These are phyloP conservation scores for Primulina tabacum DNA, from an alignment of 257 asterid genomes.

Conservation along the genomic window DNA sequence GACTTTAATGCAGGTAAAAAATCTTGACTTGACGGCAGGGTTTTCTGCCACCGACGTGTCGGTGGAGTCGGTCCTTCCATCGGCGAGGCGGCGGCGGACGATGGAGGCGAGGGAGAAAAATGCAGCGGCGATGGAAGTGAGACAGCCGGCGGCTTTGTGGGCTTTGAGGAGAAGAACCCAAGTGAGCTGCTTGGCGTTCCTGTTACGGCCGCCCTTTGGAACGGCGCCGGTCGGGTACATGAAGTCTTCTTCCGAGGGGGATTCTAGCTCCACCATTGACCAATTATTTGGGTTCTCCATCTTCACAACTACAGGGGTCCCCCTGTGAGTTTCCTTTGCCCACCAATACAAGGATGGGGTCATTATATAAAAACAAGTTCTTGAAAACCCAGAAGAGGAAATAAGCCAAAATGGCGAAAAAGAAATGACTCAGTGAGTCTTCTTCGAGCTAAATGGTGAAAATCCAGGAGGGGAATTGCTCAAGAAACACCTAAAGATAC, in stretches of 20 bases:
- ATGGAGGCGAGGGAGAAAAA: constrained; percentile 57
- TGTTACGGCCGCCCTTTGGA: constrained; percentile 63
- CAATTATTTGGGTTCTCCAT: constrained; percentile 95
- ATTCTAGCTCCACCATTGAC: constrained; percentile 90
- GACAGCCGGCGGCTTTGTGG: constrained; percentile 86
- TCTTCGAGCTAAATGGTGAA: neutral
- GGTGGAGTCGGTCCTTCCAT: constrained; percentile 77
- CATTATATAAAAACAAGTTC: constrained; percentile 32
- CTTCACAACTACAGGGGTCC: constrained; percentile 86
- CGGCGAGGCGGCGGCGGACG: constrained; percentile 72
- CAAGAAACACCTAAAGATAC: neutral
- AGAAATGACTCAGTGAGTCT: too few relatives aligned
- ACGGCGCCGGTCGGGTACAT: constrained; percentile 47
- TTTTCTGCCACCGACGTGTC: constrained; percentile 47
- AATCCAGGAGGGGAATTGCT: constrained; percentile 10
- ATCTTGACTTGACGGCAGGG: constrained; percentile 38
- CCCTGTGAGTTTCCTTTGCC: constrained; percentile 66
- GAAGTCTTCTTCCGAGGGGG: constrained; percentile 68
- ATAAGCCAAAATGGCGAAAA: neutral
- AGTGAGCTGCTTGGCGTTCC: constrained; percentile 90
- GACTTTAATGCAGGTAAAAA: constrained; percentile 55
- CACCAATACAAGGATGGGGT: constrained; percentile 79
- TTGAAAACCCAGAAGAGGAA: neutral
- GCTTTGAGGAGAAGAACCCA: constrained; percentile 93
- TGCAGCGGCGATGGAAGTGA: constrained; percentile 78